These are phyloP conservation scores for Cavenderia fasciculata DNA, from an alignment of 78 protist genomes.

Conservation along the genomic window DNA sequence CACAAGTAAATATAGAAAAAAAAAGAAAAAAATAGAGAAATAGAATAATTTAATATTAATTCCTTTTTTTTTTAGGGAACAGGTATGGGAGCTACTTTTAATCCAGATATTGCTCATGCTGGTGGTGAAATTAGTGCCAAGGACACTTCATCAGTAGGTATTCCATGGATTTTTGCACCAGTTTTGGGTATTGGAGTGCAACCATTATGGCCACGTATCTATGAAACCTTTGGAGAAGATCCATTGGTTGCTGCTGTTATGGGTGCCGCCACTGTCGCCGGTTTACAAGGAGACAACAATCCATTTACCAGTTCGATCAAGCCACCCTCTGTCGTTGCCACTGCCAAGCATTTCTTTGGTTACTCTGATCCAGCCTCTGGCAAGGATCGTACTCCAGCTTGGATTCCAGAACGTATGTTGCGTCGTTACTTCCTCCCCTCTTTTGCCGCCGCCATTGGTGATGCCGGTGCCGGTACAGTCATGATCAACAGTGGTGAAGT, in stretches of 20 bases:
- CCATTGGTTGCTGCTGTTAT: conserved; percentile 48
- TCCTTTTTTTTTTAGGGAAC: background rate
- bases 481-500: conserved; percentile 76
- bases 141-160: conserved; percentile 82
- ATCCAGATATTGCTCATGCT: conserved; percentile 5
- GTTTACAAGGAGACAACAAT: conserved; percentile 61
- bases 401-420: conserved; percentile 68
- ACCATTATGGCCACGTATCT: conserved; percentile 81
- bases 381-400: conserved; percentile 80
- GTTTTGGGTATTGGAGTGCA: conserved; percentile 71
- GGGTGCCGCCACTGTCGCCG: conserved; percentile 71
- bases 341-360: conserved; percentile 79
- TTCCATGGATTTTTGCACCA: conserved; percentile 86
- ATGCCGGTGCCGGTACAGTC: conserved; percentile 58
- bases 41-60: background rate
- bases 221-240: conserved; percentile 86
- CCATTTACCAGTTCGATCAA: conserved; percentile 13
- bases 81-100: conserved; percentile 72
- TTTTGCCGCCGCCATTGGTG: conserved; percentile 49
- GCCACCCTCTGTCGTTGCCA: conserved; percentile 35
- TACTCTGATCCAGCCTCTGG: conserved; percentile 76
- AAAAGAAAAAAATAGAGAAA: background rate
- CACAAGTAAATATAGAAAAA: conserved; percentile 24
- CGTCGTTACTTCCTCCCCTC: conserved; percentile 72
- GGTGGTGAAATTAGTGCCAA: conserved; percentile 26